Percentiles rank a stretch among this genome's conserved stretches.
Conservation (phyloP, 73 alveolate species). For the Paramecium caudatum region DNA sequence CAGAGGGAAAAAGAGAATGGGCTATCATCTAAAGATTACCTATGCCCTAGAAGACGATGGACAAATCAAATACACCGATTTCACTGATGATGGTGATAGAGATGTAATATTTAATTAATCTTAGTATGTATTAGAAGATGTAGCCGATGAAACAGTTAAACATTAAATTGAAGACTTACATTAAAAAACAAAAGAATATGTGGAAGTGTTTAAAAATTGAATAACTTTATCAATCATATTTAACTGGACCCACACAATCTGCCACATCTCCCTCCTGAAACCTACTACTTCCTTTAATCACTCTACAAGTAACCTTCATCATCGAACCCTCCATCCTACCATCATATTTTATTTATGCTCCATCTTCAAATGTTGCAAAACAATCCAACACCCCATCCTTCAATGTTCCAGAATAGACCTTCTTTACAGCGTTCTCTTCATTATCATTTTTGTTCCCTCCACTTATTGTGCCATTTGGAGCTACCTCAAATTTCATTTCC, state of each 20-base stretch:
- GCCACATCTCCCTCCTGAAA: slow-evolving; percentile 58
- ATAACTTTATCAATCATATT: slow-evolving; percentile 1
- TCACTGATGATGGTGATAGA: slow-evolving; percentile 71
- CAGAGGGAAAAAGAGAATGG: slow-evolving; percentile 54
- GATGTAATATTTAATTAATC: background rate
- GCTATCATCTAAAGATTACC: slow-evolving; percentile 51
- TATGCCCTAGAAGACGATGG: slow-evolving; percentile 64
- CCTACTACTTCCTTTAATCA: background rate
- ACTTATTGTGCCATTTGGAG: slow-evolving; percentile 8
- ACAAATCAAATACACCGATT: slow-evolving; percentile 53
- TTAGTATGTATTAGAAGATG: slow-evolving; percentile 43
- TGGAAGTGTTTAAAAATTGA: slow-evolving; percentile 33
- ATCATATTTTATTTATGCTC: slow-evolving; percentile 56
- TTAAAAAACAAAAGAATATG: slow-evolving; percentile 4
- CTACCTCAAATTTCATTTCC: slow-evolving; percentile 46
- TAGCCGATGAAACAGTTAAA: slow-evolving; percentile 32
- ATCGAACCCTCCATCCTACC: slow-evolving; percentile 36
- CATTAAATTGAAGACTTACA: slow-evolving; percentile 47
- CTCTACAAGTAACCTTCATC: background rate
- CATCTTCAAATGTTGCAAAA: slow-evolving; percentile 52
- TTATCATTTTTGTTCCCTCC: slow-evolving; percentile 59
- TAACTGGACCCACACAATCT: slow-evolving; percentile 23
- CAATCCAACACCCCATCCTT: slow-evolving; percentile 26
- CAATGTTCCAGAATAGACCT: slow-evolving; percentile 51
- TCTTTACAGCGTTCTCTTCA: slow-evolving; percentile 34